phyloP scores from a whole-genome alignment of 257 asterid species.

The Vinca minor region DNA sequence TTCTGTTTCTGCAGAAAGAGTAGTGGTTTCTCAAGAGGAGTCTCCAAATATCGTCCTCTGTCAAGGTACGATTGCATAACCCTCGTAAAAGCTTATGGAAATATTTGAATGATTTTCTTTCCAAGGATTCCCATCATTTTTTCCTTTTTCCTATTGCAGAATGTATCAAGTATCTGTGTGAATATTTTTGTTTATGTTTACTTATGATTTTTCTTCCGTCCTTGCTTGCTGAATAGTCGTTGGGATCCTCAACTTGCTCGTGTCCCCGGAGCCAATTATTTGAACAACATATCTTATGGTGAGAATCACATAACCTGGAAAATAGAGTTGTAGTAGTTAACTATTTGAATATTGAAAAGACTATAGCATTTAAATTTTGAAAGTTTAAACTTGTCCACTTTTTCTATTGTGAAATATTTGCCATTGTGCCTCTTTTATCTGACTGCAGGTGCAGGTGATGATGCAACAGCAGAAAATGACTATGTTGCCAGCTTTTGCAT shows the following conservation, averaged over 20 bases:
- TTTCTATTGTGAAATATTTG: slow-evolving; percentile 10
- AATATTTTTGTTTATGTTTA: slow-evolving; percentile 9
- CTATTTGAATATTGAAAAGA: not conserved
- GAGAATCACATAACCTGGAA: slow-evolving; percentile 20
- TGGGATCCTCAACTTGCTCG: slow-evolving; percentile 83
- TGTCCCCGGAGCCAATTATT: slow-evolving; percentile 54
- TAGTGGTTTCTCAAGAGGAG: slow-evolving; percentile 94
- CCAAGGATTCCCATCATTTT: slow-evolving; percentile 15
- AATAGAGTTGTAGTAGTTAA: not conserved
- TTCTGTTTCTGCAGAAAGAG: slow-evolving; percentile 70
- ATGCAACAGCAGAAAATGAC: slow-evolving; percentile 51
- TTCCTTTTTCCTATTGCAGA: slow-evolving; percentile 1
- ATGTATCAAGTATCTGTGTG: not conserved
- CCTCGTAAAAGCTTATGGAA: not conserved
- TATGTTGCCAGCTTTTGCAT: slow-evolving; percentile 50
- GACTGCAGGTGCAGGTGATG: slow-evolving; percentile 50
- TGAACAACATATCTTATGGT: slow-evolving; percentile 58
- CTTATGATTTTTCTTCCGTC: slow-evolving; percentile 3
- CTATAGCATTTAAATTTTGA: not conserved
- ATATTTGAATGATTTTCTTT: slow-evolving; percentile 2
- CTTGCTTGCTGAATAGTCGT: slow-evolving; percentile 33
- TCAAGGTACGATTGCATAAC: slow-evolving; percentile 57
- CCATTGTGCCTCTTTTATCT: slow-evolving; percentile 17
- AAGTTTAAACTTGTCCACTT: not conserved
- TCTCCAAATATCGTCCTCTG: slow-evolving; percentile 84